Evolutionary conservation across 768 basidiomycete genomes (phyloP).

Genomic region (Boletus tomentosulus): DNA sequence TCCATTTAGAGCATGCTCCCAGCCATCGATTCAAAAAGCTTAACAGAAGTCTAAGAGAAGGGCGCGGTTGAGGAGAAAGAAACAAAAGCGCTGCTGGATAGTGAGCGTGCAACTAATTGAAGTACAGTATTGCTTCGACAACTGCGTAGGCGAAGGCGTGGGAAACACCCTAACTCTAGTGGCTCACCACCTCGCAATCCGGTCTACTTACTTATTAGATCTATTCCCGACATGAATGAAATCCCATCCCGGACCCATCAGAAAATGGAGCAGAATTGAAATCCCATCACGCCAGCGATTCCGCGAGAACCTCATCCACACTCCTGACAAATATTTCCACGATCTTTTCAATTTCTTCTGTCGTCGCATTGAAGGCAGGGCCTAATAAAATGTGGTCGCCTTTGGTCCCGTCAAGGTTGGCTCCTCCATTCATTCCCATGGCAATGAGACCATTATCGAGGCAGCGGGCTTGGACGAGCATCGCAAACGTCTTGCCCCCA

Average conservation of each 20-base stretch:
- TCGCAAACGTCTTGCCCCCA: constrained; percentile 54
- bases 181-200: too few relatives aligned
- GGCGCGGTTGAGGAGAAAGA: constrained; percentile 25
- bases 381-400: constrained; percentile 74
- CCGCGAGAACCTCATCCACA: constrained; percentile 58
- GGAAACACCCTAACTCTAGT: constrained; percentile 19
- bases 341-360: constrained; percentile 64
- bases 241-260: background rate
- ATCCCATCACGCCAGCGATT: constrained; percentile 20
- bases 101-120: constrained; percentile 23
- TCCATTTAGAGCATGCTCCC: constrained; percentile 89
- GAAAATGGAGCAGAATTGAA: background rate
- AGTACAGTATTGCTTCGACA: constrained; percentile 20
- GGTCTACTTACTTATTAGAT: too few relatives aligned
- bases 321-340: constrained; percentile 61
- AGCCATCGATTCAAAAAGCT: constrained; percentile 66
- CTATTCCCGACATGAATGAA: too few relatives aligned
- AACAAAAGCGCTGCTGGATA: constrained; percentile 12
- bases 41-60: constrained; percentile 19
- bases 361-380: constrained; percentile 76
- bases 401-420: constrained; percentile 61
- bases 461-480: constrained; percentile 65
- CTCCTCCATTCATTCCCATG: constrained; percentile 72
- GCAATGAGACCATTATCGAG: constrained; percentile 63
- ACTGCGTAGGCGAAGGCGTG: constrained; percentile 28